These are phyloP conservation scores for Globisporangium recalcitrans DNA, from an alignment of 352 stramenopile genomes.

Conservation along the genomic window DNA sequence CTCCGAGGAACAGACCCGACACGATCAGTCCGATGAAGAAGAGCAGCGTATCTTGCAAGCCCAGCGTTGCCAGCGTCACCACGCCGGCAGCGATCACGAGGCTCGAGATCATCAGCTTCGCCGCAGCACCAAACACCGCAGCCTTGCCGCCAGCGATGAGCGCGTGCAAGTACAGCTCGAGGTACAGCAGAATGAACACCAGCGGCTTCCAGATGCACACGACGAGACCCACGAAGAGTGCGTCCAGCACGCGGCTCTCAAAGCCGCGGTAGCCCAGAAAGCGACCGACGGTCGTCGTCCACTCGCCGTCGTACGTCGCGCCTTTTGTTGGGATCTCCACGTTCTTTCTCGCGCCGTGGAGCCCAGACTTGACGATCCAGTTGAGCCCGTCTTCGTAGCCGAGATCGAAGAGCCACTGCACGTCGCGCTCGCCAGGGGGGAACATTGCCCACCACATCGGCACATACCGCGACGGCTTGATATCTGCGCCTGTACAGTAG, in stretches of 20 bases:
- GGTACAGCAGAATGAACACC: constrained; percentile 72
- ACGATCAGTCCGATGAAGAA: constrained; percentile 47
- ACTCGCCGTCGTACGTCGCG: constrained; percentile 44
- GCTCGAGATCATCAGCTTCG: constrained; percentile 63
- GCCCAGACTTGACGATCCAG: constrained; percentile 51
- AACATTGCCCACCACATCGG: constrained; percentile 85
- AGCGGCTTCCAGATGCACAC: constrained; percentile 79
- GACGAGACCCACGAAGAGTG: constrained; percentile 67
- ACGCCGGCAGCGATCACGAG: constrained; percentile 46
- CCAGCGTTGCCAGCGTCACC: constrained; percentile 42
- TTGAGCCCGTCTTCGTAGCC: constrained; percentile 76
- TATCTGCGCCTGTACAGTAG: constrained; percentile 85
- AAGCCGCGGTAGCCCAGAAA: constrained; percentile 66
- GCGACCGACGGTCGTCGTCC: constrained; percentile 71
- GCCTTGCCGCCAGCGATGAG: constrained; percentile 67
- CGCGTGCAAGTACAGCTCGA: constrained; percentile 71
- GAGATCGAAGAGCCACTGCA: constrained; percentile 83
- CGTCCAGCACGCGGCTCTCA: constrained; percentile 65
- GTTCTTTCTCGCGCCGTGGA: constrained; percentile 25
- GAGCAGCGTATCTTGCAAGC: constrained; percentile 51
- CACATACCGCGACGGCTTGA: constrained; percentile 88
- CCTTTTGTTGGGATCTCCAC: constrained; percentile 55
- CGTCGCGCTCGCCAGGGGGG: constrained; percentile 54
- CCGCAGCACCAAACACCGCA: constrained; percentile 55
- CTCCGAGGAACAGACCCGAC: constrained; percentile 45